phyloP scores from a whole-genome alignment of 805 yeast genomes.

The Nakazawaea pomicola region DNA sequence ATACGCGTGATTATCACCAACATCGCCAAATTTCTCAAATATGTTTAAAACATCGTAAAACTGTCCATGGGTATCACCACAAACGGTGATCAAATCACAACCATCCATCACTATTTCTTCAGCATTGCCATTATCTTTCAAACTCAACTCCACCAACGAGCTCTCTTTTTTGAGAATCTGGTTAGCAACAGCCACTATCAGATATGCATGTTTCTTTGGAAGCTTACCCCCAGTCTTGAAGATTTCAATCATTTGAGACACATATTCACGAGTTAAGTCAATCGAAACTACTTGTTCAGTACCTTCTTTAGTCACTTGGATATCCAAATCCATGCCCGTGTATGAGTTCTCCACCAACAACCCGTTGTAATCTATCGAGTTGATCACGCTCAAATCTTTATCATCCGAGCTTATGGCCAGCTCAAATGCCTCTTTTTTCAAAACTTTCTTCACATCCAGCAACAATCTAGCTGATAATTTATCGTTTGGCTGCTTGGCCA shows the following conservation, averaged over 20 bases:
- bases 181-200: conserved; percentile 70
- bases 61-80: conserved; percentile 98
- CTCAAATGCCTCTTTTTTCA: conserved; percentile 76
- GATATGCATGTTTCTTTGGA: conserved; percentile 80
- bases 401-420: conserved; percentile 79
- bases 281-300: conserved; percentile 32
- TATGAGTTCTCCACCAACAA: conserved; percentile 49
- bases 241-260: conserved; percentile 58
- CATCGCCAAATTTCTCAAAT: conserved; percentile 70
- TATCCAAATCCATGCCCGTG: conserved; percentile 52
- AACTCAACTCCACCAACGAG: conserved; percentile 66
- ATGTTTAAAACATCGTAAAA: conserved; percentile 83
- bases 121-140: conserved; percentile 43
- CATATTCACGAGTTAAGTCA: conserved; percentile 48
- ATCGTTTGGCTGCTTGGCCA: conserved; percentile 63
- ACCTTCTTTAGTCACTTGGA: conserved; percentile 29
- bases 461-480: conserved; percentile 56
- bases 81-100: conserved; percentile 64
- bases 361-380: conserved; percentile 40
- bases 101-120: conserved; percentile 30
- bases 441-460: conserved; percentile 56
- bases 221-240: conserved; percentile 70
- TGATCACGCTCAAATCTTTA: conserved; percentile 39
- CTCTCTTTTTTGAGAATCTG: conserved; percentile 60
- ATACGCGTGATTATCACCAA: conserved; percentile 61